These are phyloP conservation scores for Aureobasidium musti DNA, from an alignment of 2,329 filamentous ascomycete genomes.

Conservation along the genomic window DNA sequence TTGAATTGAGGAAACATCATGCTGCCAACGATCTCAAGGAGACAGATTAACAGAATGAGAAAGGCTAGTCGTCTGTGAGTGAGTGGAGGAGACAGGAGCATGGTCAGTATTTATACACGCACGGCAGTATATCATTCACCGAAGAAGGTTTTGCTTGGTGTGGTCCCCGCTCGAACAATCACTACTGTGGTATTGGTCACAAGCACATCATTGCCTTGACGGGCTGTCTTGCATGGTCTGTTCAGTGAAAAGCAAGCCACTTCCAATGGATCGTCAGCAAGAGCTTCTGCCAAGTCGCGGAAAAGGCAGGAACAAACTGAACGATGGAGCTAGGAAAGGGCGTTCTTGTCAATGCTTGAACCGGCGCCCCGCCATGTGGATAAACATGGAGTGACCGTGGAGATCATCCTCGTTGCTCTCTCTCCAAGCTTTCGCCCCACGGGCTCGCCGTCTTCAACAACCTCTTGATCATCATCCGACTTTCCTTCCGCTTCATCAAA, in stretches of 20 bases:
- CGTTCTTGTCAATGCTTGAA: not conserved
- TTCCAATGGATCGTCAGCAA: not conserved
- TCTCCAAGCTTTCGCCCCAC: not conserved
- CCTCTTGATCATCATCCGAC: conserved; percentile 11
- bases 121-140: not conserved
- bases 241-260: not conserved
- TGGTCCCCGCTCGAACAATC: not conserved
- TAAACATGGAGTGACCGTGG: conserved; percentile 3
- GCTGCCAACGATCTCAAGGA: not conserved
- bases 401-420: conserved; percentile 13
- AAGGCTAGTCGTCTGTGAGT: not conserved
- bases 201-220: not conserved
- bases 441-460: not conserved
- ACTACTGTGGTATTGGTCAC: not conserved
- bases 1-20: conserved; percentile 12
- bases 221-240: not conserved
- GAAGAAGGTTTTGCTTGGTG: not conserved
- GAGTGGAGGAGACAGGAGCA: not conserved
- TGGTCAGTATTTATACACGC: not conserved
- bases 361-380: conserved; percentile 17
- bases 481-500: not conserved
- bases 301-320: conserved; percentile 2
- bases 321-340: not conserved
- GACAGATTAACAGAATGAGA: not conserved
- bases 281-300: not conserved